Evolutionary conservation across 2,329 filamentous ascomycete genomes (phyloP), one percentile per base, ranked within the genome.

Genomic region (Raffaelea albimanens): DNA sequence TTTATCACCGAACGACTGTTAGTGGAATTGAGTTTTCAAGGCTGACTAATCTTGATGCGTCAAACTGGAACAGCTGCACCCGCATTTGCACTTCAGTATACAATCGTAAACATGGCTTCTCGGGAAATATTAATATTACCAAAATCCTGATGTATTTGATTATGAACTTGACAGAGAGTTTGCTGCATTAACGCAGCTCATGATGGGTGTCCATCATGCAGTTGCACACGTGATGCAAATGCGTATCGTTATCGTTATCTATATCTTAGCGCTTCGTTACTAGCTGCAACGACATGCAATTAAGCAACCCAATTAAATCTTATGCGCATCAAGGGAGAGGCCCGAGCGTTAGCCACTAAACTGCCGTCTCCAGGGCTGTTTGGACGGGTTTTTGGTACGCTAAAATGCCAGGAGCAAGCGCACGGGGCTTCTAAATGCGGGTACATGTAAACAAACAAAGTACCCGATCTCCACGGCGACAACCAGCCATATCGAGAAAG

Each of bases 381-480:
- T 51, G 36, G 34, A 38, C 14, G 9, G 8, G 5, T 38, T 38
- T 38, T 38, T 38, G 34, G 34, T 38, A 38, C 34, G 34, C 34
- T 16, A 38, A 38, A 34, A 38, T 19, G 7, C 20, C 41, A 34
- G 11, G 25, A 29, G 25, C 13, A n/a, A 29, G 25, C 25, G 25
- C 25, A 29, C 7, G 25, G 25, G 25, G 25, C 25, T 7, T 29
- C 7, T 29, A 33, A 43, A 29, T 43, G 23, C 34, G 46, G 10
- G 31, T 36, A 5, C 34, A 50, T 48, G 53, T 56, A 56, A 56
- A 56, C 53, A 56, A 56, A 56, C 53, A 55, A 52, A 45, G 38
- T 23, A 22, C 41, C 45, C 53, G 49, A 54, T 56, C 55, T 47
- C 55, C 53, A 45, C 43, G 53, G 53, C 41, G 54, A 55, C 54